A percentile compares a stretch with the other conserved stretches of the same genome.
These are phyloP conservation scores for Ophiostoma piceae DNA, from an alignment of 2,329 filamentous ascomycete species.

Conservation along the genomic window DNA sequence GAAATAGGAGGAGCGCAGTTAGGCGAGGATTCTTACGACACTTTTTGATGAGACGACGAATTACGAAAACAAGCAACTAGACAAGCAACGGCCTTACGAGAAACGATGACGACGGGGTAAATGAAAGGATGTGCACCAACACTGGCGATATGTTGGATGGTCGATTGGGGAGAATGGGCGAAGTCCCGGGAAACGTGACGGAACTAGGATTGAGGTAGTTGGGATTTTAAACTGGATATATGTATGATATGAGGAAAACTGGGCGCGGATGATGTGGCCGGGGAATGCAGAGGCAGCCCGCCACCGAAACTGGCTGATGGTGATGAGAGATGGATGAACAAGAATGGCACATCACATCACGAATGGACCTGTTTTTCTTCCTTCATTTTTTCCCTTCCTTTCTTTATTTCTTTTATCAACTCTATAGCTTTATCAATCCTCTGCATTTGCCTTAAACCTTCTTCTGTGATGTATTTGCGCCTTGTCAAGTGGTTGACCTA, in stretches of 20 bases:
- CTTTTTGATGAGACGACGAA: not conserved
- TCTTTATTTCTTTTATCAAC: not conserved
- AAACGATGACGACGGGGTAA: not conserved
- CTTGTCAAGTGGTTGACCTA: not conserved
- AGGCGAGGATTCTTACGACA: not conserved
- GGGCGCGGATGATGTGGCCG: not conserved
- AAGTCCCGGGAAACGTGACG: constrained; percentile 8
- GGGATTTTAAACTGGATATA: not conserved
- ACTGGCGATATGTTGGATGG: not conserved
- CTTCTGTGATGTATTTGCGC: not conserved
- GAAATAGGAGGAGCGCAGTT: not conserved
- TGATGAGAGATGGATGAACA: not conserved
- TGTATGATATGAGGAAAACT: constrained; percentile 6
- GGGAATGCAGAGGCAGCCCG: not conserved
- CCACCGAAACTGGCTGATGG: not conserved
- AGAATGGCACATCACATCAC: constrained; percentile 7
- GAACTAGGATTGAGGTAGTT: not conserved
- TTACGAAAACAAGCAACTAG: not conserved
- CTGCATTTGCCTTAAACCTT: not conserved
- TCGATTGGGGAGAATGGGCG: not conserved
- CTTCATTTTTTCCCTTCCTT: not conserved
- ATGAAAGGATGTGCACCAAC: constrained; percentile 10
- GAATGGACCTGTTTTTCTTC: not conserved
- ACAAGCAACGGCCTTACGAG: constrained; percentile 4
- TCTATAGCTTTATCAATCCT: constrained; percentile 8